Evolutionary conservation across 2,329 filamentous ascomycete species (phyloP).

Genomic region (Calonectria montana): DNA sequence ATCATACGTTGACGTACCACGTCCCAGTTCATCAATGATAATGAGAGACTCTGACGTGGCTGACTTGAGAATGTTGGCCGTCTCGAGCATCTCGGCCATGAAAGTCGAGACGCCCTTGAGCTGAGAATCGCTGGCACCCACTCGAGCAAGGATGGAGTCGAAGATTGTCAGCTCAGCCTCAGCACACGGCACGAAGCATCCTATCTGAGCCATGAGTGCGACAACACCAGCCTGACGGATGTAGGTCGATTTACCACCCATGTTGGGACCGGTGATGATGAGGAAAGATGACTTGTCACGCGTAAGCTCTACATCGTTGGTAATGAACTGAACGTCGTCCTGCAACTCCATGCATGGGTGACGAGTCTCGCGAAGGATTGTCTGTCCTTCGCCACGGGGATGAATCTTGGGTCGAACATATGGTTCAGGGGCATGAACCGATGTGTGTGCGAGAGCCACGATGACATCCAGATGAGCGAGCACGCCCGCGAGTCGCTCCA

Average conservation of each 20-base stretch:
- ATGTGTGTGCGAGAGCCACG: constrained; percentile 91
- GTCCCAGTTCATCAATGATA: constrained; percentile 97
- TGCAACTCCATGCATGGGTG: constrained; percentile 99
- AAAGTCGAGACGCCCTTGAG: constrained; percentile 98
- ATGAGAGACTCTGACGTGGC: constrained; percentile 95
- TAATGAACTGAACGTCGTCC: constrained; percentile 98
- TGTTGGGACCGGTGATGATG: constrained; percentile 97
- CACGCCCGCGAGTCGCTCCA: constrained; percentile 89
- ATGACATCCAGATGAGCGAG: constrained; percentile 96
- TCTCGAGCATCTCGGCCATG: constrained; percentile 99
- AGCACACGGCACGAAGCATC: constrained; percentile 93
- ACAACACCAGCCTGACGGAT: constrained; percentile 98
- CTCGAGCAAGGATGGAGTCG: constrained; percentile 94
- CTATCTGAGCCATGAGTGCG: constrained; percentile 95
- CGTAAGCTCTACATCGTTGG: constrained; percentile 89
- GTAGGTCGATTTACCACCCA: constrained; percentile 99
- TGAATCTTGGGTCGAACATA: constrained; percentile 95
- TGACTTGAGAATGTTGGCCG: constrained; percentile 97
- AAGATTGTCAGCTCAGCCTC: constrained; percentile 95
- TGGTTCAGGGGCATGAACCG: constrained; percentile 90
- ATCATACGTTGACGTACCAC: constrained; percentile 97
- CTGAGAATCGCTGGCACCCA: constrained; percentile 95
- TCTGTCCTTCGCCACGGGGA: constrained; percentile 86
- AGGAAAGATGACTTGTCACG: constrained; percentile 88
- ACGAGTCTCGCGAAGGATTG: constrained; percentile 89